Conservation (phyloP, 768 basidiomycete genomes). For the Tephrocybe sp. region DNA sequence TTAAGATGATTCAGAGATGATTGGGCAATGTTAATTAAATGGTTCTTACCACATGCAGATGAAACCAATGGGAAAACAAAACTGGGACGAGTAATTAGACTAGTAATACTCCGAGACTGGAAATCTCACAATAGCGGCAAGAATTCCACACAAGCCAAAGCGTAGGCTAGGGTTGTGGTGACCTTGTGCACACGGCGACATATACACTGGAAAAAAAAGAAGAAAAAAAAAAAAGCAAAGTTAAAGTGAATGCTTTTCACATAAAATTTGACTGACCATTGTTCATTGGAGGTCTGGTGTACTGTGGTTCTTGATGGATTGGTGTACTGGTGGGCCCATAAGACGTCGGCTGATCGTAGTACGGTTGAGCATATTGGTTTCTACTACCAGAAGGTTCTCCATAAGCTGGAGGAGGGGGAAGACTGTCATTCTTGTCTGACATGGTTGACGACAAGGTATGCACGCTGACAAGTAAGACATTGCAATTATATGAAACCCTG, state of each 20-base stretch:
- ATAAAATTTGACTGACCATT: constrained; percentile 3
- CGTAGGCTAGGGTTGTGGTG: constrained; percentile 20
- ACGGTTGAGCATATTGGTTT: neutral
- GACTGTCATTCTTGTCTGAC: constrained; percentile 8
- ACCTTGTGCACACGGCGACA: constrained; percentile 23
- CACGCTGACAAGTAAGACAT: constrained; percentile 6
- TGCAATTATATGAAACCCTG: neutral
- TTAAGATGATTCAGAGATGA: neutral
- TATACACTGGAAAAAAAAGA: constrained; percentile 12
- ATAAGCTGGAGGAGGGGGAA: constrained; percentile 8
- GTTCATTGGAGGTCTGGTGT: constrained; percentile 2
- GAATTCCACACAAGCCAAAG: constrained; percentile 27
- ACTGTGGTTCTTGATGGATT: constrained; percentile 9
- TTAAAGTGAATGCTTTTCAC: neutral
- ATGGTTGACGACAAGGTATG: constrained; percentile 4
- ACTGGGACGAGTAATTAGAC: constrained; percentile 7
- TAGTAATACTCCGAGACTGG: neutral
- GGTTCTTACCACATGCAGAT: constrained; percentile 23
- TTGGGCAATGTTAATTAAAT: neutral
- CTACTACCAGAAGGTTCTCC: neutral
- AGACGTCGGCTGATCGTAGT: neutral
- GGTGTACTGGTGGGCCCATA: neutral
- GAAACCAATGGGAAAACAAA: constrained; percentile 24
- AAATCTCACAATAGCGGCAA: constrained; percentile 22
- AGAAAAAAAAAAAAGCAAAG: neutral